Evolutionary conservation across 768 basidiomycete species (phyloP).

Genomic region (Auricularia sp.): DNA sequence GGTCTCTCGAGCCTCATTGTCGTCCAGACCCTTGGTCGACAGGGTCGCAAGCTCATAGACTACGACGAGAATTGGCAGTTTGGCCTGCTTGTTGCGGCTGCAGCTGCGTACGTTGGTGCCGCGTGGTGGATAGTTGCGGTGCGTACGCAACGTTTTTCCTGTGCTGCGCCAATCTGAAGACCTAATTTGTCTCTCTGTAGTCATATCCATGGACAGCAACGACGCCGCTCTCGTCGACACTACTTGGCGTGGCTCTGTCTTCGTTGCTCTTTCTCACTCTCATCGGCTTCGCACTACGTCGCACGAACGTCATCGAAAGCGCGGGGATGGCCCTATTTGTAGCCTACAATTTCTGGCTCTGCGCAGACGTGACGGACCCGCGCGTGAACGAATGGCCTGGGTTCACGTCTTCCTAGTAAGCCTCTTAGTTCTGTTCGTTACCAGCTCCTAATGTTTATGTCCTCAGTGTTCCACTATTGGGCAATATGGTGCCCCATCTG

Average conservation of each 20-base stretch:
- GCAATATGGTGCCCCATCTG: constrained; percentile 73
- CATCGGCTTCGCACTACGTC: constrained; percentile 80
- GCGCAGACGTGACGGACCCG: constrained; percentile 62
- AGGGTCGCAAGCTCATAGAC: constrained; percentile 61
- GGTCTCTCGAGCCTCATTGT: constrained; percentile 77
- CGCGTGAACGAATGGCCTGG: constrained; percentile 26
- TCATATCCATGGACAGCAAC: constrained; percentile 76
- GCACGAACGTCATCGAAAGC: constrained; percentile 90
- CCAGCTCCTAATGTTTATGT: neutral
- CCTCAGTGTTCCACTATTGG: constrained; percentile 58
- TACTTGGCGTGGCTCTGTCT: constrained; percentile 80
- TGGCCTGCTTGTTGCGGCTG: constrained; percentile 62
- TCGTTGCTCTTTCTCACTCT: constrained; percentile 83
- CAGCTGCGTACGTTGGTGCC: constrained; percentile 68
- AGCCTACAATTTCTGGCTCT: constrained; percentile 86
- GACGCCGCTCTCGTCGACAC: constrained; percentile 78
- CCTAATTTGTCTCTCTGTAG: constrained; percentile 26
- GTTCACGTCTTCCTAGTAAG: constrained; percentile 56
- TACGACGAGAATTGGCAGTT: constrained; percentile 72
- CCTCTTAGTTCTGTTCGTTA: constrained; percentile 9
- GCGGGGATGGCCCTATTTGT: constrained; percentile 80
- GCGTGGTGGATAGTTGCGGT: constrained; percentile 83
- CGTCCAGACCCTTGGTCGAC: constrained; percentile 70
- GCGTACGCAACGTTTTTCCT: constrained; percentile 22
- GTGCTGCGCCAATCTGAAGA: constrained; percentile 1